phyloP scores from a whole-genome alignment of 441 rosid species.

The Pelargonium citronellum region DNA sequence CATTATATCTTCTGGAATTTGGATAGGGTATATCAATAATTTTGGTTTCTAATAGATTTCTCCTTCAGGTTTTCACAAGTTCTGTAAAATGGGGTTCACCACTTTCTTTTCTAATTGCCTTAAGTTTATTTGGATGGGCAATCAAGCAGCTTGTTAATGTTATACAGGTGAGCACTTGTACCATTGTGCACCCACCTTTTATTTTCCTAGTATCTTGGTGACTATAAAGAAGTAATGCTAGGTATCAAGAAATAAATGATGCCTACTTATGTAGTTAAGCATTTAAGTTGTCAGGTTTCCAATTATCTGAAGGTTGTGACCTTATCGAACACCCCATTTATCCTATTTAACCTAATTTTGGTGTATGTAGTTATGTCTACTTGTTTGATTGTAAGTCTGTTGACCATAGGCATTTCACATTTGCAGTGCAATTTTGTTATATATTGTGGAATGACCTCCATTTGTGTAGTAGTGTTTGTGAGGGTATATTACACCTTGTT shows the following conservation, averaged over 20 bases:
- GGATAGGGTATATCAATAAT: background rate
- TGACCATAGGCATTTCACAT: background rate
- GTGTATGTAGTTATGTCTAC: background rate
- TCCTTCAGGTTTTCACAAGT: constrained; percentile 47
- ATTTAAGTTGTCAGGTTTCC: background rate
- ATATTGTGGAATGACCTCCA: background rate
- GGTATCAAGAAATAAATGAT: background rate
- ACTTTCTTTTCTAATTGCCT: constrained; percentile 44
- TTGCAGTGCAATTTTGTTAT: background rate
- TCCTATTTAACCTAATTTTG: background rate
- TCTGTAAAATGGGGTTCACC: constrained; percentile 39
- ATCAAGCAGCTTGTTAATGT: constrained; percentile 72
- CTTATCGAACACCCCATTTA: background rate
- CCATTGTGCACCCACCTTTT: background rate
- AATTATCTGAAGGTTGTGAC: background rate
- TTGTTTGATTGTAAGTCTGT: background rate
- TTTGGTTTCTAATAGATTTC: constrained; percentile 10
- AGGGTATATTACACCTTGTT: background rate
- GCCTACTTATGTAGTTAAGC: background rate
- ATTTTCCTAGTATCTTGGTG: constrained; percentile 6
- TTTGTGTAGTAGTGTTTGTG: background rate
- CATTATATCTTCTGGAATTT: constrained; percentile 4
- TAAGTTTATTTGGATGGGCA: constrained; percentile 79
- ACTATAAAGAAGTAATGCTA: background rate
- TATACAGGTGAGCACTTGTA: constrained; percentile 56